Evolutionary conservation across 2,329 filamentous ascomycete species (phyloP), one percentile per base, ranked within the genome.

Genomic region (Metarhizium robertsii): DNA sequence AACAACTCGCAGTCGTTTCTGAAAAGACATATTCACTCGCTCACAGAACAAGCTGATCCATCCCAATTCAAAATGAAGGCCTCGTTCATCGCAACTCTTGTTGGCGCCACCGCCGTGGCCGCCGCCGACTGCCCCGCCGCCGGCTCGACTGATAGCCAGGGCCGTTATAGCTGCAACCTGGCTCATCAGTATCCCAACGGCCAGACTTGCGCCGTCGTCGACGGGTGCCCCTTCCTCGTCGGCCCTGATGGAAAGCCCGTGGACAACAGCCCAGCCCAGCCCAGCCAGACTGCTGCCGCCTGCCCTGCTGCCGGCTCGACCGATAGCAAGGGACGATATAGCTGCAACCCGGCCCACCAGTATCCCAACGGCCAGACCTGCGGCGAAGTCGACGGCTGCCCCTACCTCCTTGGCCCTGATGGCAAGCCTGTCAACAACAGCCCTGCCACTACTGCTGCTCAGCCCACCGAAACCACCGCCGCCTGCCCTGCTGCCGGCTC

Each of bases 131-230:
- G 57, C 55, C 57, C 57, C 11, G 52, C 57, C n/a, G 13, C 59
- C 10, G 59, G 59, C 46, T 25, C 47, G 2, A 59, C 52, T 32
- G 54, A 56, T 50, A 29, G 36, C 47, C 42, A 53, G 14, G 58
- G 58, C 50, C 51, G 55, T 14, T 60, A 60, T 54, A 52, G 48
- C 20, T 60, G 59, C 55, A 60, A 60, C 53, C 57, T 51, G 13
- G 58, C 57, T 6, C 54, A 58, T 25, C 32, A 53, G 38, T 59
- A 61, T 46, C 55, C 59, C 46, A 49, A 51, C 14, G 56, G 55
- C 25, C 54, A 58, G 50, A 48, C 25, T 13, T 57, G 58, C 57
- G n/a, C 25, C 13, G n/a, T 40, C 10, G 34, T 57, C 32, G 51
- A 55, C 5, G 55, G 36, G n/a, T 57, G 57, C 55, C 50, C 53